These are phyloP conservation scores for Moesziomyces globuligerus DNA, from an alignment of 1,284 basidiomycete genomes.

Conservation along the genomic window DNA sequence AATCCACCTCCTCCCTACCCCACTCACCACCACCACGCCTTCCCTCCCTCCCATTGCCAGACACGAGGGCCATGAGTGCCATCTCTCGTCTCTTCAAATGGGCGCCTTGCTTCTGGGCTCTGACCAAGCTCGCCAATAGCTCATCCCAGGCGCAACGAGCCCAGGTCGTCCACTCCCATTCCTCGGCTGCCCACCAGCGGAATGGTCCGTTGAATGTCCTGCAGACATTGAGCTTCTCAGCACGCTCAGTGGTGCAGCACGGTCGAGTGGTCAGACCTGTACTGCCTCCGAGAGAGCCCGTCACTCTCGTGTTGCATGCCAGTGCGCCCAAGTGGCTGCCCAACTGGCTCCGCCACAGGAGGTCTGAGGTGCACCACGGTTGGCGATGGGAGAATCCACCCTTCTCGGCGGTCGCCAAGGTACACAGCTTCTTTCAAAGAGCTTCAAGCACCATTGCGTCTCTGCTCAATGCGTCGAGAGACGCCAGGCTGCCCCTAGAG, in stretches of 20 bases:
- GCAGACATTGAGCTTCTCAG: constrained; percentile 20
- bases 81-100: constrained; percentile 21
- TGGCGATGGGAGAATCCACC: constrained; percentile 26
- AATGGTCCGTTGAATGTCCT: constrained; percentile 10
- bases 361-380: constrained; percentile 4
- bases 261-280: not conserved
- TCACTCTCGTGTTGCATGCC: not conserved
- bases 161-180: constrained; percentile 16
- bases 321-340: not conserved
- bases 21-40: not conserved
- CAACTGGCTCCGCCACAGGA: not conserved
- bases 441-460: not conserved
- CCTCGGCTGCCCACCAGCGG: not conserved
- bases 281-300: not conserved
- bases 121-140: constrained; percentile 13
- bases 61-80: constrained; percentile 13
- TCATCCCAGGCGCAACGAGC: constrained; percentile 5
- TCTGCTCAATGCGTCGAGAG: too few species aligned
- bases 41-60: not conserved
- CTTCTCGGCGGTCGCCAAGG: constrained; percentile 1
- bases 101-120: constrained; percentile 30
- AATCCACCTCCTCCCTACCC: not conserved
- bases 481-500: constrained; percentile 3
- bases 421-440: not conserved
- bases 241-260: constrained; percentile 15